Base-by-base conservation (phyloP, 192 early-diverging fungal genomes). In the Endogone sp. region DNA sequence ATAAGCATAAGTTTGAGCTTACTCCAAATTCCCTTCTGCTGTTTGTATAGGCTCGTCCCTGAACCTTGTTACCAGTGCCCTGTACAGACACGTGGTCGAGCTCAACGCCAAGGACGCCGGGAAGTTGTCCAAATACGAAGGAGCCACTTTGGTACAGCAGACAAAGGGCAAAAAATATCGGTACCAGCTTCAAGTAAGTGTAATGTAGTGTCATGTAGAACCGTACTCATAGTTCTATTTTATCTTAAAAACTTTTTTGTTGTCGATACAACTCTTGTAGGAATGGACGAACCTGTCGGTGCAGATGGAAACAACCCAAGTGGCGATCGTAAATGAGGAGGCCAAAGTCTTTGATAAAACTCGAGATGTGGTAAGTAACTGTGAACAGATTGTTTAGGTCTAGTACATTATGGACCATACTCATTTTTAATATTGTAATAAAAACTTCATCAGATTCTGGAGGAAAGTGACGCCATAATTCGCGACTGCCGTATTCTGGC, bases 401-500 rank as follows among this genome's bases (percentile, higher is more conserved):
- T 56, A 71, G 49, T 67, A 75, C 0, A 70, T 64, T 2, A 44
- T 75, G 4, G 60, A 66, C 11, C 69, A 67, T 26, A 69, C 73
- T 23, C n/a, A n/a, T n/a, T n/a, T n/a, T n/a, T n/a, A n/a, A n/a
- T n/a, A n/a, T n/a, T n/a, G n/a, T n/a, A n/a, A n/a, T 49, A 6
- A 16, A 49, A 49, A 11, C 16, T 11, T 16, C 16, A 60, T 49
- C 59, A 82, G 54, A 75, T 87, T 6, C 54, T 88, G 44, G 82
- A 82, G 2, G 78, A 87, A 26, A 82, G 86, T 30, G 59, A 78
- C 3, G 65, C 81, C 0, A 87, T 90, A 57, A 74, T 89, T 11
- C 82, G 81, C 6, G 90, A 86, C 75, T 86, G 85, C 63, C 80
- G 77, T 61, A 75, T 81, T 2, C 65, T 93, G 30, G 89, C 89